Evolutionary conservation across 2,329 filamentous ascomycete species (phyloP).

Genomic region (Hypoxylon sp.): DNA sequence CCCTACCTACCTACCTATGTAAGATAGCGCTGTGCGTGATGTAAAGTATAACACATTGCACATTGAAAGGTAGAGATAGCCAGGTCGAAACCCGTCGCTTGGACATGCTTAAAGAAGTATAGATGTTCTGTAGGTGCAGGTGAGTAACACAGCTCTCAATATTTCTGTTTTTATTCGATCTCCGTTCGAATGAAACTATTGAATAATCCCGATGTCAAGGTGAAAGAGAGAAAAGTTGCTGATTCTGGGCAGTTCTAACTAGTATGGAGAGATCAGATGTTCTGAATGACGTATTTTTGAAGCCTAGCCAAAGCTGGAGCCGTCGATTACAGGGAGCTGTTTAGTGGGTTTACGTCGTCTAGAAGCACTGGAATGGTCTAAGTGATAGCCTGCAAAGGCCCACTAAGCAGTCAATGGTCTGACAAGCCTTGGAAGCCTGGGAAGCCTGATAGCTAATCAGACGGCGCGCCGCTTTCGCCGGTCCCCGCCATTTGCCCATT

Average conservation of each 20-base stretch:
- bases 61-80: not conserved
- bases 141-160: not conserved
- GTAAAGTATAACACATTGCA: not conserved
- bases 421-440: slow-evolving; percentile 7
- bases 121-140: not conserved
- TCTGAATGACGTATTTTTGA: slow-evolving; percentile 9
- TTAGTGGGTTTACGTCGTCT: slow-evolving; percentile 20
- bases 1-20: too few relatives aligned
- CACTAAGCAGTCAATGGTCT: slow-evolving; percentile 14
- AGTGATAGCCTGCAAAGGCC: not conserved
- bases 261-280: not conserved
- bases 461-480: slow-evolving; percentile 37
- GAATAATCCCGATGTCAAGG: not conserved
- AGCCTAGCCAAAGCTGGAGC: slow-evolving; percentile 11
- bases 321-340: slow-evolving; percentile 6
- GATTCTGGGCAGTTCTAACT: not conserved
- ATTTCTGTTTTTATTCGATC: not conserved
- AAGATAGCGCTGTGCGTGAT: too few relatives aligned
- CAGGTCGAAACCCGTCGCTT: not conserved
- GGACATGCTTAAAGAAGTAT: not conserved
- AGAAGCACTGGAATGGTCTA: slow-evolving; percentile 4
- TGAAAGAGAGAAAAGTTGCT: not conserved
- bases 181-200: not conserved
- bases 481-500: slow-evolving; percentile 41
- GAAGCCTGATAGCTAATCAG: slow-evolving; percentile 24